Percentiles rank a stretch among this genome's conserved stretches.
Conservation (phyloP, 106 monocot genomes). For the Hemerocallis citrina region DNA sequence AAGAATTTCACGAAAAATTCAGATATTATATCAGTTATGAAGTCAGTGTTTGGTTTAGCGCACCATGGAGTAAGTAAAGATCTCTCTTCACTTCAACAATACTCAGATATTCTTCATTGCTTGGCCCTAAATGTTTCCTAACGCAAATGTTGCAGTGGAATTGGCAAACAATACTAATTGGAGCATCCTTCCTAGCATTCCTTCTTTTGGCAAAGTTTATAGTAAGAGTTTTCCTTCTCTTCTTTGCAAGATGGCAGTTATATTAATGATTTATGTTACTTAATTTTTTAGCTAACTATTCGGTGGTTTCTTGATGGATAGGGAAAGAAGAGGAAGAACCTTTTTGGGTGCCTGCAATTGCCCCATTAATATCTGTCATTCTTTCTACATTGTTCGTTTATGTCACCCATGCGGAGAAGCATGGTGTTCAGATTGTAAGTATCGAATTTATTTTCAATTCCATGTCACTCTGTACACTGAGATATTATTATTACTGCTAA, state of each 20-base stretch:
- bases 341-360: constrained; percentile 77
- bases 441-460: neutral
- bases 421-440: constrained; percentile 78
- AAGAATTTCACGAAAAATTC: constrained; percentile 45
- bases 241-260: neutral
- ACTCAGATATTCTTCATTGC: too few species aligned
- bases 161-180: constrained; percentile 70
- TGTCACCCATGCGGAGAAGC: constrained; percentile 50
- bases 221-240: constrained; percentile 26
- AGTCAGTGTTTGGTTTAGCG: constrained; percentile 42
- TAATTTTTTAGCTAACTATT: neutral
- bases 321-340: constrained; percentile 66
- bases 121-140: too few species aligned
- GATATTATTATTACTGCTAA: neutral
- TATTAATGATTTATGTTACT: too few species aligned
- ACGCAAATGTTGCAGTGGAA: constrained; percentile 52
- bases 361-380: constrained; percentile 63
- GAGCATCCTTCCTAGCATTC: constrained; percentile 38
- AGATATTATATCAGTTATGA: constrained; percentile 57
- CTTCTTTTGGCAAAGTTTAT: constrained; percentile 54
- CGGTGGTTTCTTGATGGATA: constrained; percentile 3
- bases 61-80: constrained; percentile 38
- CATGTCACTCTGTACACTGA: too few species aligned
- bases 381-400: constrained; percentile 59
- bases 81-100: neutral